These are phyloP conservation scores for Amphicarpaea edgeworthii DNA, from an alignment of 306 rosid genomes.

Conservation along the genomic window DNA sequence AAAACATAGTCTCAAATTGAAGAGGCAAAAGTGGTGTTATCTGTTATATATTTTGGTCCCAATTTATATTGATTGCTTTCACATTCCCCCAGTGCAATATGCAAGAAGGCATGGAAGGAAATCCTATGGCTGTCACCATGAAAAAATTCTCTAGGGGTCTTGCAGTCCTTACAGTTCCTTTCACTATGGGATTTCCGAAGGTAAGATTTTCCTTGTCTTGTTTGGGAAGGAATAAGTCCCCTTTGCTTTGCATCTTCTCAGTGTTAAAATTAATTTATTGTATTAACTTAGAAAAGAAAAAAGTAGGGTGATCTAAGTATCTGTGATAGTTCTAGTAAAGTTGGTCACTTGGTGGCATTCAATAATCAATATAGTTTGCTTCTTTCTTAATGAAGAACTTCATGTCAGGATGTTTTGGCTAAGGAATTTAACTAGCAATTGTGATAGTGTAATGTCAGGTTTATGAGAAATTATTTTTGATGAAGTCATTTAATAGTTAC, in stretches of 20 bases:
- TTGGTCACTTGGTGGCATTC: not conserved
- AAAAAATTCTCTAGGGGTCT: conserved; percentile 81
- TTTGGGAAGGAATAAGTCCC: not conserved
- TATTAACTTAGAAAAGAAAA: not conserved
- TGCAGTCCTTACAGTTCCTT: conserved; percentile 88
- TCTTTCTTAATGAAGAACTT: no score
- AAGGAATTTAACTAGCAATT: no score
- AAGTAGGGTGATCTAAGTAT: not conserved
- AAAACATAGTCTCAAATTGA: conserved; percentile 14
- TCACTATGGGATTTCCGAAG: conserved; percentile 75
- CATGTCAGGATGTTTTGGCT: no score
- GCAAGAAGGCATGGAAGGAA: conserved; percentile 97
- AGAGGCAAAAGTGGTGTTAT: conserved; percentile 7
- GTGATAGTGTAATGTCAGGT: not conserved
- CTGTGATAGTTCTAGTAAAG: not conserved
- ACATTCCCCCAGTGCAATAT: conserved; percentile 65
- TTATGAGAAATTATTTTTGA: not conserved
- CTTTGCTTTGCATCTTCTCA: not conserved
- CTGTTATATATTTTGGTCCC: conserved; percentile 12
- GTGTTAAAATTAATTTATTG: not conserved
- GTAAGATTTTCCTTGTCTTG: not conserved
- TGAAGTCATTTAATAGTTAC: not conserved
- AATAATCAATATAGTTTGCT: not conserved
- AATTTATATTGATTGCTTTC: conserved; percentile 7
- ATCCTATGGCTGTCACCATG: conserved; percentile 76